A percentile compares a stretch with the other conserved stretches of the same genome.
These are phyloP conservation scores for Davidsoniella virescens DNA, from an alignment of 2,329 filamentous ascomycete genomes.

Conservation along the genomic window DNA sequence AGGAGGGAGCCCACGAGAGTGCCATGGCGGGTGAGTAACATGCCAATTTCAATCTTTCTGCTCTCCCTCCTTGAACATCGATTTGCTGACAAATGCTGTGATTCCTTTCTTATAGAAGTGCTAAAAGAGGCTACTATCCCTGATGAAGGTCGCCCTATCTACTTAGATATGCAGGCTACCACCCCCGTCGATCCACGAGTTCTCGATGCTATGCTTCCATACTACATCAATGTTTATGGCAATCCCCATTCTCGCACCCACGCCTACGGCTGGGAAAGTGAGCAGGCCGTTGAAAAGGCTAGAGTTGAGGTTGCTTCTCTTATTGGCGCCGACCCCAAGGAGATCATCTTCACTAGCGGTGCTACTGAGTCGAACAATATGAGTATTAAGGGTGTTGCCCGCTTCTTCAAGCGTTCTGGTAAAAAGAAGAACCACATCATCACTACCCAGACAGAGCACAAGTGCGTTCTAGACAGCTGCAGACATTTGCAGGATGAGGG, in stretches of 20 bases:
- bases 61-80: constrained; percentile 17
- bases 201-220: constrained; percentile 91
- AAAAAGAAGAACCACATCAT: constrained; percentile 99
- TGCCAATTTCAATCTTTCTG: constrained; percentile 6
- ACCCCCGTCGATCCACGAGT: constrained; percentile 90
- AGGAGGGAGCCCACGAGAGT: constrained; percentile 10
- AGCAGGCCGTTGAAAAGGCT: constrained; percentile 81
- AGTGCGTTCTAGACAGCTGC: constrained; percentile 95
- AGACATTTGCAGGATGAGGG: constrained; percentile 93
- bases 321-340: constrained; percentile 88
- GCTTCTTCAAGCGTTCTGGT: constrained; percentile 80
- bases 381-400: constrained; percentile 95
- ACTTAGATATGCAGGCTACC: constrained; percentile 95
- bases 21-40: constrained; percentile 12
- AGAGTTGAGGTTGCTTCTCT: constrained; percentile 68
- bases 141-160: constrained; percentile 90
- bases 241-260: constrained; percentile 96
- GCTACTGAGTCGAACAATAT: constrained; percentile 99
- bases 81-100: constrained; percentile 1
- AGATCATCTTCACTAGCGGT: constrained; percentile 97
- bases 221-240: constrained; percentile 80
- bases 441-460: constrained; percentile 95
- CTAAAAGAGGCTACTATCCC: constrained; percentile 84
- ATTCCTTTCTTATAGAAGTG: constrained; percentile 36
- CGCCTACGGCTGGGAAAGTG: constrained; percentile 96